Evolutionary conservation across 2,329 filamentous ascomycete species (phyloP).

Genomic region (Calonectria hawksworthii): DNA sequence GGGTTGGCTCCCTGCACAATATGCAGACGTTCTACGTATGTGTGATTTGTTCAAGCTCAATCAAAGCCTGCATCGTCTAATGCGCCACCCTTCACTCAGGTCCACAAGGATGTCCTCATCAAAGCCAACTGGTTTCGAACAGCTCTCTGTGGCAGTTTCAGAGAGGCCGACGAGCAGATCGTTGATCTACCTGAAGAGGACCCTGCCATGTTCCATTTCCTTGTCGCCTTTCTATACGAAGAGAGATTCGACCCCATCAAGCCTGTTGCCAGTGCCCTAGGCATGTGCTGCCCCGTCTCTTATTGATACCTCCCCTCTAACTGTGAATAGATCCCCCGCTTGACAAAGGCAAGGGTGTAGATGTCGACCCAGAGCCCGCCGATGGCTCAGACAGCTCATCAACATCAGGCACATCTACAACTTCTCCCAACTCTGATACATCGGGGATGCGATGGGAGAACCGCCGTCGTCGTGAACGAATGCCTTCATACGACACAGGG

Average conservation of each 20-base stretch:
- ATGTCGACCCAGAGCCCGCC: constrained; percentile 36
- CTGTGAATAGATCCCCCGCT: constrained; percentile 34
- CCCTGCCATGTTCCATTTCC: constrained; percentile 64
- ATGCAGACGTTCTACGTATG: constrained; percentile 58
- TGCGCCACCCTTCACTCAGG: constrained; percentile 44
- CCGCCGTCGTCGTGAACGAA: constrained; percentile 32
- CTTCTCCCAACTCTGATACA: constrained; percentile 34
- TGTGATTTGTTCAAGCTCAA: not conserved
- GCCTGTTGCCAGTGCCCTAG: constrained; percentile 56
- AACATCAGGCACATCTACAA: constrained; percentile 42
- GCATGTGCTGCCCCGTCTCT: constrained; percentile 48
- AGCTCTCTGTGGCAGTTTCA: constrained; percentile 63
- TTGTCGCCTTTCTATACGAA: constrained; percentile 66
- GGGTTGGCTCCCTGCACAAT: constrained; percentile 57
- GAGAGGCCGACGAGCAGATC: constrained; percentile 60
- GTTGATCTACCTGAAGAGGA: constrained; percentile 66
- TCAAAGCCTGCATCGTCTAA: constrained; percentile 17
- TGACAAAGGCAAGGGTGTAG: constrained; percentile 60
- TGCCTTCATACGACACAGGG: constrained; percentile 12
- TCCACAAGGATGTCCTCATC: constrained; percentile 62
- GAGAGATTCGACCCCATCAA: constrained; percentile 61
- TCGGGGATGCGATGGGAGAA: constrained; percentile 33
- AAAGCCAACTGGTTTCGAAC: constrained; percentile 64
- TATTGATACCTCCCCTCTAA: constrained; percentile 19
- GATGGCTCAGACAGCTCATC: constrained; percentile 52